Conservation (phyloP, 2,329 filamentous ascomycete species). For the Trichoderma cornu-damae region DNA sequence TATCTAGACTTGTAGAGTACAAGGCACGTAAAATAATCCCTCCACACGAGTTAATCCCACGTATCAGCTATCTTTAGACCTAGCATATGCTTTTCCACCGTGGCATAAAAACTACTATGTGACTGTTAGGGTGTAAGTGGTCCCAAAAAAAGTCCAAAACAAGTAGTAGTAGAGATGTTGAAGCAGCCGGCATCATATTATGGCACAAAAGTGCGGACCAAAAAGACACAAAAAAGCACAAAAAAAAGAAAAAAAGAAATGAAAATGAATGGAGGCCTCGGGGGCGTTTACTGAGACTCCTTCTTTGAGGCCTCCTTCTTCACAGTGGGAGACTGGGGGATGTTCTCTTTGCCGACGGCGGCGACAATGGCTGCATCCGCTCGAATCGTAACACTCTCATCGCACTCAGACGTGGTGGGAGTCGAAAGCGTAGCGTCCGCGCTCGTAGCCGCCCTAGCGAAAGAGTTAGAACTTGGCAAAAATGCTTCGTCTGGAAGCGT, state of each 20-base stretch:
- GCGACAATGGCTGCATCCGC: slow-evolving; percentile 45
- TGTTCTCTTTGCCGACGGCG: slow-evolving; percentile 35
- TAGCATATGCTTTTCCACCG: slow-evolving; percentile 34
- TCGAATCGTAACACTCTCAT: slow-evolving; percentile 52
- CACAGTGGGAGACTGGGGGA: slow-evolving; percentile 44
- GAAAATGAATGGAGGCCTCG: too few relatives aligned
- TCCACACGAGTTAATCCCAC: slow-evolving; percentile 29
- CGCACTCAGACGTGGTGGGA: slow-evolving; percentile 44
- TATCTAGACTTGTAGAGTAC: slow-evolving; percentile 38
- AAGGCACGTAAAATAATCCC: slow-evolving; percentile 34
- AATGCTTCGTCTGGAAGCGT: slow-evolving; percentile 28
- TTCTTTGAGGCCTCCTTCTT: slow-evolving; percentile 38
- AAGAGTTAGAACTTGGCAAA: slow-evolving; percentile 32
- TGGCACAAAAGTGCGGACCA: slow-evolving; percentile 13
- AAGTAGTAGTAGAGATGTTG: slow-evolving; percentile 20
- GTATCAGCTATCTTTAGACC: slow-evolving; percentile 33
- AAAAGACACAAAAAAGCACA: slow-evolving; percentile 19
- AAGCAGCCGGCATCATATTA: slow-evolving; percentile 19
- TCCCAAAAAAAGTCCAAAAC: slow-evolving; percentile 21
- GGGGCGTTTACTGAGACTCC: slow-evolving; percentile 25
- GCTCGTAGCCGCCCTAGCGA: slow-evolving; percentile 34
- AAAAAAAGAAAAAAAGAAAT: slow-evolving; percentile 1
- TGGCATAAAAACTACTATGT: slow-evolving; percentile 29
- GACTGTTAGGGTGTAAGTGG: slow-evolving; percentile 22
- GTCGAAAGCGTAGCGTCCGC: slow-evolving; percentile 37